Conservation (phyloP, 1,284 basidiomycete species). For the Grifola frondosa region DNA sequence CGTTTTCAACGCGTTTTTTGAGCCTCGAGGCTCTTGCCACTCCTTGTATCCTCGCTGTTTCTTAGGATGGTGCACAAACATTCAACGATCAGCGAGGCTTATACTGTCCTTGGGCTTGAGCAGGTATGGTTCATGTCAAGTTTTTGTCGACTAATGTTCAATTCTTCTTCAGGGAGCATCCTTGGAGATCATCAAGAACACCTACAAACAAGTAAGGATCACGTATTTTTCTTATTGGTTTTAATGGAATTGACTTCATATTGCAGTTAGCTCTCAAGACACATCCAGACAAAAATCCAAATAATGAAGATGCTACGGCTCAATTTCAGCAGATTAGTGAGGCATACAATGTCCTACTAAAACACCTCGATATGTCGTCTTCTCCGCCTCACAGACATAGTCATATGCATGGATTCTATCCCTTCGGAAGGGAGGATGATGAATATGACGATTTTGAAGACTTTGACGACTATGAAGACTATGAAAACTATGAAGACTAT, state of each 20-base stretch:
- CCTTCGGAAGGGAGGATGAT: conserved; percentile 17
- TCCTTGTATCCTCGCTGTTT: conserved; percentile 9
- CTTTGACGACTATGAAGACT: conserved; percentile 29
- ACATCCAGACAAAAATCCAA: conserved; percentile 75
- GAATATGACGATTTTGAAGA: conserved; percentile 36
- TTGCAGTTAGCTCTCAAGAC: conserved; percentile 60
- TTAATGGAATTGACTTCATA: background rate
- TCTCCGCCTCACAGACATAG: conserved; percentile 23
- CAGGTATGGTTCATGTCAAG: conserved; percentile 48
- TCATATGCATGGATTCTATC: conserved; percentile 14
- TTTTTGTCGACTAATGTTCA: conserved; percentile 1
- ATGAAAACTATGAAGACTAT: conserved; percentile 36
- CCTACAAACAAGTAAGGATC: conserved; percentile 60
- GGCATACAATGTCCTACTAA: conserved; percentile 61
- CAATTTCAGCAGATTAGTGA: conserved; percentile 68
- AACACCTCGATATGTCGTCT: conserved; percentile 47
- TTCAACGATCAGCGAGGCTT: conserved; percentile 47
- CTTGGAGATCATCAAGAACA: conserved; percentile 60
- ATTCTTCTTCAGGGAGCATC: conserved; percentile 49
- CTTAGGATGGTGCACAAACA: conserved; percentile 38
- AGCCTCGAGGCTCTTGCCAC: background rate
- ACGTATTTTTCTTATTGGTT: background rate
- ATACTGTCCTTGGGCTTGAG: conserved; percentile 55
- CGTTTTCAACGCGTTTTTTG: conserved; percentile 8
- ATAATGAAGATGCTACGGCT: conserved; percentile 59